A percentile compares a stretch with the other conserved stretches of the same genome.
Conservation (phyloP, 2,329 filamentous ascomycete species). For the Phialocephala subalpina region DNA sequence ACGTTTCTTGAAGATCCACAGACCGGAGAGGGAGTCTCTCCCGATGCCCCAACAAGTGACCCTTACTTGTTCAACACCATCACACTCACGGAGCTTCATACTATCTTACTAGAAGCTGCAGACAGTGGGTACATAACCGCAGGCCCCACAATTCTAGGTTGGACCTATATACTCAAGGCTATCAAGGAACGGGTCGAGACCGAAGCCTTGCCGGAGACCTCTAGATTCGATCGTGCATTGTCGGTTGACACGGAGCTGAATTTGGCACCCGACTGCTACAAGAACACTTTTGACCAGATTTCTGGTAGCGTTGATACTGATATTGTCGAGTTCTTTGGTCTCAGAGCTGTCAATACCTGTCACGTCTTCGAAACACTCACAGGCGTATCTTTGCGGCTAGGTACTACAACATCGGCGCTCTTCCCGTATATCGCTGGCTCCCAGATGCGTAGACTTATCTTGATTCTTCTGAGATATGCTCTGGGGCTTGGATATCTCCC, state of each 20-base stretch:
- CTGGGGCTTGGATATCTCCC: slow-evolving; percentile 45
- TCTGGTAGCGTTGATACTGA: slow-evolving; percentile 48
- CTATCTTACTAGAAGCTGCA: slow-evolving; percentile 69
- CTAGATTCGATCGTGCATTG: slow-evolving; percentile 42
- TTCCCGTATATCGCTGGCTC: slow-evolving; percentile 50
- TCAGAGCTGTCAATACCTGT: slow-evolving; percentile 53
- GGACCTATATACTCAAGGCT: slow-evolving; percentile 78
- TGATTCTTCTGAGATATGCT: slow-evolving; percentile 44
- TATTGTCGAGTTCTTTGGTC: slow-evolving; percentile 54
- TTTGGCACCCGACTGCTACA: slow-evolving; percentile 40
- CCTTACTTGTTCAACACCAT: slow-evolving; percentile 75
- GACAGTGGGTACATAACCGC: slow-evolving; percentile 66
- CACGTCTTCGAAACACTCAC: slow-evolving; percentile 57
- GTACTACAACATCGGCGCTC: slow-evolving; percentile 44
- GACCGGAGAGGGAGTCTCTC: slow-evolving; percentile 43
- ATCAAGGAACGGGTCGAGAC: slow-evolving; percentile 59
- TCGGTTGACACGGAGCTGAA: slow-evolving; percentile 23
- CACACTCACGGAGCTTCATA: slow-evolving; percentile 76
- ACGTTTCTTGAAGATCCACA: slow-evolving; percentile 39
- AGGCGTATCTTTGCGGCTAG: slow-evolving; percentile 52
- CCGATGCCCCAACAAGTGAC: slow-evolving; percentile 49
- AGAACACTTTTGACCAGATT: slow-evolving; percentile 55
- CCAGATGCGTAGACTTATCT: slow-evolving; percentile 46
- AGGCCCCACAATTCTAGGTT: slow-evolving; percentile 79
- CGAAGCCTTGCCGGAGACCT: slow-evolving; percentile 5